These are phyloP conservation scores for Mortierella sp. DNA, from an alignment of 371 early-diverging fungal species.

Conservation along the genomic window DNA sequence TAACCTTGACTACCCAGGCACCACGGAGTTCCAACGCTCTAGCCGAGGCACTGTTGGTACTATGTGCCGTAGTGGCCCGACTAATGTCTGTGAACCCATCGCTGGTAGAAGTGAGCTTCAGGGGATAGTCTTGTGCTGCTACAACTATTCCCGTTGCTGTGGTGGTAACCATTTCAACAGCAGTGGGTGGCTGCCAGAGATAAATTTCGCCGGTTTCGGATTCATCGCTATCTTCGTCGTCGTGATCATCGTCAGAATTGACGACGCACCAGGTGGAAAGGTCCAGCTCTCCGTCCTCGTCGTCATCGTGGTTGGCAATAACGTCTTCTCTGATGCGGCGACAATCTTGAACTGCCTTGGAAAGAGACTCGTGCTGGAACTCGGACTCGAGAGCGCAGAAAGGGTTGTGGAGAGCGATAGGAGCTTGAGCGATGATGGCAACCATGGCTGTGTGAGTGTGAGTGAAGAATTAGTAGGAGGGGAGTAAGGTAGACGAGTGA, in stretches of 20 bases:
- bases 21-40: conserved; percentile 16
- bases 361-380: neutral
- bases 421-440: conserved; percentile 24
- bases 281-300: conserved; percentile 20
- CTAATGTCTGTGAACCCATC: conserved; percentile 40
- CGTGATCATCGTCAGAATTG: conserved; percentile 17
- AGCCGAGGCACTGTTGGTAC: conserved; percentile 22
- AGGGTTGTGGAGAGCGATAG: conserved; percentile 34
- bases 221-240: conserved; percentile 9
- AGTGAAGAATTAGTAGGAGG: too few relatives aligned
- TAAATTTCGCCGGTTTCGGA: conserved; percentile 26
- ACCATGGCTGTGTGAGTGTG: too few relatives aligned
- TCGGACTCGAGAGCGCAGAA: conserved; percentile 33
- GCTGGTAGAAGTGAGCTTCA: conserved; percentile 30
- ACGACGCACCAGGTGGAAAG: conserved; percentile 41
- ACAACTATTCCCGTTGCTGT: neutral
- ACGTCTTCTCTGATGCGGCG: too few relatives aligned
- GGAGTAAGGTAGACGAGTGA: too few relatives aligned
- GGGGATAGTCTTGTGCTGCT: conserved; percentile 58
- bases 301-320: neutral
- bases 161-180: neutral
- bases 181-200: conserved; percentile 13
- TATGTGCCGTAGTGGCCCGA: conserved; percentile 21
- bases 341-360: too few relatives aligned
- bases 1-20: conserved; percentile 35